Base-by-base conservation (phyloP, 495 filamentous ascomycete genomes). In the Penicillium lividum region DNA sequence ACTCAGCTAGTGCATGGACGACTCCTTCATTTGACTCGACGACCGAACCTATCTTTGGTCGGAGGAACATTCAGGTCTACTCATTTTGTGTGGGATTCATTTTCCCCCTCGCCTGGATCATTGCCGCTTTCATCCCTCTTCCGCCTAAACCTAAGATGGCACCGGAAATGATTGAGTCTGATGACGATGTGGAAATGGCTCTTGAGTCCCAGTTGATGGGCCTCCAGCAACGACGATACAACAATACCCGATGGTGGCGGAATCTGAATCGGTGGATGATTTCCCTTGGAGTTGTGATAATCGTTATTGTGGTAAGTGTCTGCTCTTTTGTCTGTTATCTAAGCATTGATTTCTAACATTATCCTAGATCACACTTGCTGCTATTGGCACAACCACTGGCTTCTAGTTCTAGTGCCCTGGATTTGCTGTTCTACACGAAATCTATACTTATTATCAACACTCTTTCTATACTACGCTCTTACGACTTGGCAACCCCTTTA, bases 221-320 rank as follows among this genome's bases (percentile, higher is more conserved):
- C 29, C 64, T 84, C 25, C 86, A 91, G 60, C 83, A 86, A 49
- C 78, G 78, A 40, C 80, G 83, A 50, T 91, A 90, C 68, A 81
- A 90, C 64, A 97, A 91, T 68, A 91, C 91, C 11, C 81, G 84
- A 38, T 97, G 93, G 92, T 98, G 94, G 94, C 83, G 94, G 57
- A 89, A 84, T 57, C 78, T 97, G 46, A 98, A 98, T 72, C 86
- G 92, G 43, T 82, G 86, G 65, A 93, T 98, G 91, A 85, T 86
- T 51, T 73, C 89, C 42, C 64, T 95, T 48, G 94, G 94, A 15
- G 67, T 94, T 13, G 74, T 89, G 55, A 83, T 98, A 33, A 83
- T 97, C 55, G 84, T 84, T 53, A 85, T 87, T 28, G 80, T 96
- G 56, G 83, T 93, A 68, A 78, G 86, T 81, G 8, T 11, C 22